Base-by-base conservation (phyloP, 768 basidiomycete species). In the Agrocybe chaxingu region DNA sequence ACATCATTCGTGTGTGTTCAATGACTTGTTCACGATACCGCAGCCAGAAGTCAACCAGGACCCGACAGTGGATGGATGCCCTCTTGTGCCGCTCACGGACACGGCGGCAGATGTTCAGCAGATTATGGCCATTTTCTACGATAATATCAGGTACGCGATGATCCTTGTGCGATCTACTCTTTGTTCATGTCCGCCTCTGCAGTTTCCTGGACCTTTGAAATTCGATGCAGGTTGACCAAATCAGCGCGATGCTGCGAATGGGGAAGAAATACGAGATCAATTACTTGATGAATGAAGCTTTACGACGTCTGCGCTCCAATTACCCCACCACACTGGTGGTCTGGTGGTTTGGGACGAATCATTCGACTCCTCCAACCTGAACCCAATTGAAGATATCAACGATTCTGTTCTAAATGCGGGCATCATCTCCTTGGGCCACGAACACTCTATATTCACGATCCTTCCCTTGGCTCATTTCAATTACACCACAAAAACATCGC, bases 181-280 rank as follows among this genome's bases (percentile, higher is more conserved):
- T 16, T 3, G 16, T 37, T 37, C 29, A 48, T 7, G 5, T 1
- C 24, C 24, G 24, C 24, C 24, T 24, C 24, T 24, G 24, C 24
- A 24, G 24, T 4, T 24, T 24, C 24, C 24, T 24, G 24, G 24
- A 24, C 24, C 24, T 24, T 24, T 4, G 24, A 8, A 40, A 32
- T 13, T 7, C 38, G 29, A 32, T 48, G 30, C 30, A 6, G 2
- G 30, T 41, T 1, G n/a, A 13, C 30, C 42, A 45, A 24, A 16
- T 53, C 19, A 37, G 46, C 1, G 49, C 51, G 12, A 46, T 58
- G 31, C 45, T 58, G 6, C 45, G 52, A 8, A 40, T 58, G 13
- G 54, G 48, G 12, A 51, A 47, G 24, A 58, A 58, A 29, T 58
- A 58, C 37, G 47, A 56, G 6, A 52, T 56, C 8, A 33, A 47